A percentile compares a stretch with the other conserved stretches of the same genome.
Conservation (phyloP, 805 yeast genomes). For the Lachancea nothofagi region DNA sequence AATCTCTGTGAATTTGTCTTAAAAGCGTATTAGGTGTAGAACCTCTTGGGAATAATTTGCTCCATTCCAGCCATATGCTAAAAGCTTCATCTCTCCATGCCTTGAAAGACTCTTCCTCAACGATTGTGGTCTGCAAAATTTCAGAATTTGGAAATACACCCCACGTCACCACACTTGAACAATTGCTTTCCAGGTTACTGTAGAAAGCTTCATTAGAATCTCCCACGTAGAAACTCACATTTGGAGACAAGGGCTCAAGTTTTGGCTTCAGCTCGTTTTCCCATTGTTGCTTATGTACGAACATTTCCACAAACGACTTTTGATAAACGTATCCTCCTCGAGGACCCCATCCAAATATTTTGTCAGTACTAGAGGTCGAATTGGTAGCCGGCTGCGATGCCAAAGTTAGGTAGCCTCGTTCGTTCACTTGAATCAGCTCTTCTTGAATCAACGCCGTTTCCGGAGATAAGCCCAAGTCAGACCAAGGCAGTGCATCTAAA, state of each 20-base stretch:
- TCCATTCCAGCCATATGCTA: slow-evolving; percentile 89
- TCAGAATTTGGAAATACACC: slow-evolving; percentile 92
- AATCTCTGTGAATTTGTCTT: slow-evolving; percentile 52
- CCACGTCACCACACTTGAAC: slow-evolving; percentile 91
- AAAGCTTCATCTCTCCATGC: slow-evolving; percentile 98
- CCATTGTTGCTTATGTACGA: slow-evolving; percentile 74
- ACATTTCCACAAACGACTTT: slow-evolving; percentile 88
- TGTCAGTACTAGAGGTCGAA: slow-evolving; percentile 71
- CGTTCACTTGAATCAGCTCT: slow-evolving; percentile 73
- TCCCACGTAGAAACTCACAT: slow-evolving; percentile 70
- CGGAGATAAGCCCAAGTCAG: slow-evolving; percentile 75
- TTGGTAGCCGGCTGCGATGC: slow-evolving; percentile 96
- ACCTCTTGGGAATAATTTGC: slow-evolving; percentile 57
- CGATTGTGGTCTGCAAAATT: slow-evolving; percentile 84
- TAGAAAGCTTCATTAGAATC: slow-evolving; percentile 52
- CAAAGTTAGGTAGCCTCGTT: slow-evolving; percentile 71
- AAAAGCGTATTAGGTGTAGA: slow-evolving; percentile 56
- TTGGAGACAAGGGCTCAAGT: slow-evolving; percentile 40
- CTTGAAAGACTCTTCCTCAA: slow-evolving; percentile 85
- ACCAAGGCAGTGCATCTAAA: slow-evolving; percentile 84
- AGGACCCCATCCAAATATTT: slow-evolving; percentile 97
- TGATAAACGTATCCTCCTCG: slow-evolving; percentile 82
- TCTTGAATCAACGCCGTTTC: slow-evolving; percentile 93
- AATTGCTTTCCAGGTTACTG: slow-evolving; percentile 50
- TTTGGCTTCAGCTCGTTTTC: slow-evolving; percentile 45